Conservation (phyloP, 108 stramenopile genomes). For the Hondaea fermentalgiana region DNA sequence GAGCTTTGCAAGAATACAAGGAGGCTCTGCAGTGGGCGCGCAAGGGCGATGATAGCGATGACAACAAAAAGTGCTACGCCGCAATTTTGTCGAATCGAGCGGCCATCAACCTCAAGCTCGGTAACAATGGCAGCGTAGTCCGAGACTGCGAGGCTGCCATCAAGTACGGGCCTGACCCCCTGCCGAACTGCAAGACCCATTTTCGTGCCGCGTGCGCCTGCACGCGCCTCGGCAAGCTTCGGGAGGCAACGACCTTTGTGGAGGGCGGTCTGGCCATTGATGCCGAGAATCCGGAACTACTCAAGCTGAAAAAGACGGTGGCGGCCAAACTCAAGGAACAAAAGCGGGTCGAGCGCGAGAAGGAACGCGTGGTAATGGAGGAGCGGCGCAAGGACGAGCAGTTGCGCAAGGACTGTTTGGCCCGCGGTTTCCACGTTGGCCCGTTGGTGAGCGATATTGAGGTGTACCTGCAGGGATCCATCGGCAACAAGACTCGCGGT, state of each 20-base stretch:
- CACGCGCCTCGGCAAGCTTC: neutral
- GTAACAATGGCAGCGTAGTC: neutral
- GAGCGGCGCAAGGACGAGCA: neutral
- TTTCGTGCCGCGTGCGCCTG: neutral
- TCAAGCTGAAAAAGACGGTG: neutral
- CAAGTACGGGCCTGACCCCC: neutral
- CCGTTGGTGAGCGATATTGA: neutral
- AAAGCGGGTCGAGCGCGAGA: neutral
- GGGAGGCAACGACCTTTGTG: neutral
- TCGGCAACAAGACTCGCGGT: neutral
- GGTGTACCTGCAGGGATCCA: neutral
- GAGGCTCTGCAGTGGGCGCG: slow-evolving; percentile 3
- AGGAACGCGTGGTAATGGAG: neutral
- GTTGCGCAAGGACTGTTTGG: slow-evolving; percentile 6
- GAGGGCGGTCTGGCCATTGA: neutral
- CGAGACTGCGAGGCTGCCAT: neutral
- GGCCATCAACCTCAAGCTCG: slow-evolving; percentile 12
- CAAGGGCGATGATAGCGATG: neutral
- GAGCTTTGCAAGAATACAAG: neutral
- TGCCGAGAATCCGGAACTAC: neutral
- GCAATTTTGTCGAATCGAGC: neutral
- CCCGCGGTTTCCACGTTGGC: neutral
- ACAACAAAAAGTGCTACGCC: neutral
- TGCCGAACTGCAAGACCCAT: neutral
- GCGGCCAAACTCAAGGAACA: neutral